A percentile compares a stretch with the other conserved stretches of the same genome.
These are phyloP conservation scores for Trichoderma sp. DNA, from an alignment of 2,329 filamentous ascomycete genomes.

Conservation along the genomic window DNA sequence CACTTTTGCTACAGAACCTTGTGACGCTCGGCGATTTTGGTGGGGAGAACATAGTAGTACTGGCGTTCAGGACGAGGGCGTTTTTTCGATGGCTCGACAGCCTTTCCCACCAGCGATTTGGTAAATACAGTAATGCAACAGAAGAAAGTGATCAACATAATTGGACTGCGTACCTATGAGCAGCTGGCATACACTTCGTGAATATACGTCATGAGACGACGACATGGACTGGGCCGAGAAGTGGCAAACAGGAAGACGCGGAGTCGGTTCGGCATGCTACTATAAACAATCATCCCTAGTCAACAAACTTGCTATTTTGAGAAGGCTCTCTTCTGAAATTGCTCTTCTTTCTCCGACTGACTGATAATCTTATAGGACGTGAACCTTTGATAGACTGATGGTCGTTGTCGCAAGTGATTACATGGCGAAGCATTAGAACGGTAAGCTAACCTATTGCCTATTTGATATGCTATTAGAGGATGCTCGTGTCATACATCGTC, in stretches of 20 bases:
- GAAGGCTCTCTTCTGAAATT: neutral
- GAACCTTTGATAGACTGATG: neutral
- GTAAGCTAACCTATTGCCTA: neutral
- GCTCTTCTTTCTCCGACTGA: neutral
- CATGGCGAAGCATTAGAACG: neutral
- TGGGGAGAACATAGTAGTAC: neutral
- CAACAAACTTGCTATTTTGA: too few species aligned
- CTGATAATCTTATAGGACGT: rapidly evolving
- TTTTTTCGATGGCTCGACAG: neutral
- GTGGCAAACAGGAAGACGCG: neutral
- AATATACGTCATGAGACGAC: neutral
- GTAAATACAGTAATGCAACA: neutral
- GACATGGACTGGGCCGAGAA: neutral
- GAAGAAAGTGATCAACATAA: neutral
- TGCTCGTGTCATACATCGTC: neutral
- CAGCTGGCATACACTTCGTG: rapidly evolving
- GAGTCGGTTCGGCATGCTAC: neutral
- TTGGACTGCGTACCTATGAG: neutral
- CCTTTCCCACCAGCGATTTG: neutral
- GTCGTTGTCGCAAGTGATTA: neutral
- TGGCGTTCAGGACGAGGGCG: neutral
- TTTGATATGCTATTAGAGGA: neutral
- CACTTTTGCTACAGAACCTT: neutral
- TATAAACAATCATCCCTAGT: neutral
- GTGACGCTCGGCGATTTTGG: neutral